These are phyloP conservation scores for Monsonia emarginata DNA, from an alignment of 441 rosid genomes.

Conservation along the genomic window DNA sequence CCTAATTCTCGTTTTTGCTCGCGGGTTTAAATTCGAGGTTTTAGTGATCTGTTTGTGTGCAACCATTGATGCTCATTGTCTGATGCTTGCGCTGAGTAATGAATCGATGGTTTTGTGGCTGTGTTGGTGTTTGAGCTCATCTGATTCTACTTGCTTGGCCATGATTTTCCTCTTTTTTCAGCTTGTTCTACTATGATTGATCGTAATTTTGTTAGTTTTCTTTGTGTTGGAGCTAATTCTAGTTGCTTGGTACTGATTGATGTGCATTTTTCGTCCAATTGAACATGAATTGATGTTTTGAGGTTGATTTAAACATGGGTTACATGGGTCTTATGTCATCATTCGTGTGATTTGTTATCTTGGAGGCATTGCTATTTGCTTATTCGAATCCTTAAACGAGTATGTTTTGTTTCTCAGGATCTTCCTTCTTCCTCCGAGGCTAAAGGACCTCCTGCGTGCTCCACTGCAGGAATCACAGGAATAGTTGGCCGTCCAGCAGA, in stretches of 20 bases:
- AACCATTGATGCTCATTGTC: constrained; percentile 1
- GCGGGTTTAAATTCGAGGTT: not conserved
- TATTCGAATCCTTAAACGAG: not conserved
- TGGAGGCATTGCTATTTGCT: not conserved
- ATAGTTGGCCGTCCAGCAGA: constrained; percentile 27
- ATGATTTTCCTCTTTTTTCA: not conserved
- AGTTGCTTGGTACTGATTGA: not conserved
- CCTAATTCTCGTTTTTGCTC: not conserved
- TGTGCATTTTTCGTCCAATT: not conserved
- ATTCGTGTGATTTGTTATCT: not conserved
- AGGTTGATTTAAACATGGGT: not conserved
- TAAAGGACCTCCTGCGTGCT: not conserved
- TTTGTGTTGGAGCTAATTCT: too few species aligned
- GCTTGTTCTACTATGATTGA: not conserved
- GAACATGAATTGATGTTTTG: not conserved
- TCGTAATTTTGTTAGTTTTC: not conserved
- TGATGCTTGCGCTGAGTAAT: not conserved
- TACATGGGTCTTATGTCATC: constrained; percentile 6
- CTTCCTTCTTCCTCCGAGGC: constrained; percentile 22
- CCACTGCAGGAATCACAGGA: constrained; percentile 22
- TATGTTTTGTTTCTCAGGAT: constrained; percentile 26
- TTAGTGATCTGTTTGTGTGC: not conserved
- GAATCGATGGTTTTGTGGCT: not conserved
- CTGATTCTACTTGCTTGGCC: not conserved
- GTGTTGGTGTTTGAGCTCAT: not conserved